These are phyloP conservation scores for Hansenula sp. DNA, from an alignment of 1,139 yeast genomes.

Conservation along the genomic window DNA sequence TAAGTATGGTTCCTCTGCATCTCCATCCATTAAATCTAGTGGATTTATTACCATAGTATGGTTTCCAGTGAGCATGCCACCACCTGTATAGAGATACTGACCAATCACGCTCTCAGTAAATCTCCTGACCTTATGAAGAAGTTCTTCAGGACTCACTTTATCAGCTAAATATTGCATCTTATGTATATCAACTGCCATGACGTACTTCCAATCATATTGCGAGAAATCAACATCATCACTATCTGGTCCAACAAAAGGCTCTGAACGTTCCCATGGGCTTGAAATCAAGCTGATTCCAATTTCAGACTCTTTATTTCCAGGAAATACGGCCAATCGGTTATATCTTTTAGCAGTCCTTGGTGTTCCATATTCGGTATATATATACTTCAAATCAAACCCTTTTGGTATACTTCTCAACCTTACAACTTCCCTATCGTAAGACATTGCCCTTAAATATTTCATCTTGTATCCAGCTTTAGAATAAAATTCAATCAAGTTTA, in stretches of 20 bases:
- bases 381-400: slow-evolving; percentile 2
- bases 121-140: not conserved
- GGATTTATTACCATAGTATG: not conserved
- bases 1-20: too few relatives aligned
- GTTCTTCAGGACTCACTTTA: slow-evolving; percentile 5
- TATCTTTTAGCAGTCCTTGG: not conserved
- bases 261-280: slow-evolving; percentile 2
- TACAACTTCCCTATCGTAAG: not conserved
- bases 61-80: slow-evolving; percentile 1
- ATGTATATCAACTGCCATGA: slow-evolving; percentile 1
- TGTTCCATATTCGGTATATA: not conserved
- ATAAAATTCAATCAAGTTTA: not conserved
- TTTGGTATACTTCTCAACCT: not conserved
- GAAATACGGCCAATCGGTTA: slow-evolving; percentile 3
- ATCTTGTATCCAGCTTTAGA: not conserved
- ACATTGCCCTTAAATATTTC: slow-evolving; percentile 1
- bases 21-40: not conserved
- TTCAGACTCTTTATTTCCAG: slow-evolving; percentile 4
- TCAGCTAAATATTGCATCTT: slow-evolving; percentile 2
- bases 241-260: not conserved
- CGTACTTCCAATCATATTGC: slow-evolving; percentile 2
- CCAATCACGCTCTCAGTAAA: not conserved
- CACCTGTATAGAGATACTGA: slow-evolving; percentile 1
- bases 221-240: not conserved
- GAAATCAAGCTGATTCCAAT: slow-evolving; percentile 5